Evolutionary conservation across 2,329 filamentous ascomycete species (phyloP).

Genomic region (Hyphodiscus sp.): DNA sequence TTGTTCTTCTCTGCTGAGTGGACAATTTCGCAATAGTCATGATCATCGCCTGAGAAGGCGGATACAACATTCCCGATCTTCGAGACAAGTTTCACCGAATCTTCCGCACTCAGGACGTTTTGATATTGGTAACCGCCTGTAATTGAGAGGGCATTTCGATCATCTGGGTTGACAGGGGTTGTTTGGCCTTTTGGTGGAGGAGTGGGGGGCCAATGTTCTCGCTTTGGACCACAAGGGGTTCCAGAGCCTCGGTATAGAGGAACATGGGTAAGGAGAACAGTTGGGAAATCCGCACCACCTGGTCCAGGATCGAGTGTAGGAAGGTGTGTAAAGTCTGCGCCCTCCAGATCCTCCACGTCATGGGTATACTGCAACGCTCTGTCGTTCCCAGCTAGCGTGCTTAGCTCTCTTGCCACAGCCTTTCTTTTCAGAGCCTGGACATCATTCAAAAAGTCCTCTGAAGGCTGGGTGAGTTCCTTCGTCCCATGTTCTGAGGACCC

Average conservation of each 20-base stretch:
- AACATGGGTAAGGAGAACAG: constrained; percentile 84
- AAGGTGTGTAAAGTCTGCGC: constrained; percentile 33
- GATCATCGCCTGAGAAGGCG: constrained; percentile 92
- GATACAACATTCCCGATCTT: constrained; percentile 76
- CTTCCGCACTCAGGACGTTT: constrained; percentile 74
- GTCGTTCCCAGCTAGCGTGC: constrained; percentile 53
- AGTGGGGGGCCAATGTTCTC: constrained; percentile 76
- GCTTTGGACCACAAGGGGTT: constrained; percentile 79
- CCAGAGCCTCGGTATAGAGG: constrained; percentile 77
- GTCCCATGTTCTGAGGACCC: constrained; percentile 43
- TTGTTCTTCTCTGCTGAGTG: constrained; percentile 59
- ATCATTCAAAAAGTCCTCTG: constrained; percentile 66
- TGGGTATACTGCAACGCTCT: constrained; percentile 51
- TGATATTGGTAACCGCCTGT: constrained; percentile 88
- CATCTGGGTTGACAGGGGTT: constrained; percentile 50
- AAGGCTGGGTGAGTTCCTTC: constrained; percentile 66
- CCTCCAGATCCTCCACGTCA: constrained; percentile 45
- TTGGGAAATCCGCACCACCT: constrained; percentile 61
- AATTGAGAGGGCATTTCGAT: constrained; percentile 73
- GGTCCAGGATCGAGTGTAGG: constrained; percentile 38
- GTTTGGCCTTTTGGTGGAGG: constrained; percentile 53
- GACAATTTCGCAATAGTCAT: constrained; percentile 90
- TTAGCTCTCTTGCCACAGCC: constrained; percentile 63
- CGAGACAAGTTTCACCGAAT: constrained; percentile 69
- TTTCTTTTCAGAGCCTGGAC: constrained; percentile 60